Evolutionary conservation across 2,329 filamentous ascomycete genomes (phyloP), one percentile per base, ranked within the genome.

Genomic region (Ampelomyces quisqualis): DNA sequence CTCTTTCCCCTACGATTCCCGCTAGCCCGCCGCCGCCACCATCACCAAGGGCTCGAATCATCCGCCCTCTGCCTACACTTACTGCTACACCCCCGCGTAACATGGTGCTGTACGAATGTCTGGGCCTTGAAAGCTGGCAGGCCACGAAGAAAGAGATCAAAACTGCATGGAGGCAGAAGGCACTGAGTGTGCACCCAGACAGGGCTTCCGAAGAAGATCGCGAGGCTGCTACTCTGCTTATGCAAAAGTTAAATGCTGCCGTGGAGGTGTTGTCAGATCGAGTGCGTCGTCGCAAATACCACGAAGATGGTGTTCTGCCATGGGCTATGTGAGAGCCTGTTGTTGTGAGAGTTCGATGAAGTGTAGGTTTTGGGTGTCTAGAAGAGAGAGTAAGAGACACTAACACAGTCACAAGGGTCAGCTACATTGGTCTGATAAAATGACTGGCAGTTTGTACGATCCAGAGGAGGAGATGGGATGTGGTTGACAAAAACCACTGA

Each of bases 161-260:
- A 8, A 20, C 24, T 1, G 56, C 60, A 3, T 61, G 56, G 34
- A 45, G 40, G 19, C 49, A 37, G 15, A 38, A 45, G 2, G 52
- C 53, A 0, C 21, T 51, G 2, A 37, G 28, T 7, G 31, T 34
- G n/a, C 60, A 64, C 15, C 60, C 60, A 0, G 60, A 62, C 31
- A 56, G 47, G 28, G 55, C 44, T 1, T 7, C 38, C 1, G 44
- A 40, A 2, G 33, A 48, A 14, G 37, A 56, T 5, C 40, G 40
- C 10, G 44, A 42, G 10, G 24, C 18, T 6, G 57, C 60, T 1
- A 56, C 50, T 2, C 13, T 35, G 10, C 37, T 35, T 15, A 64
- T 64, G 60, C 48, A 58, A 42, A 42, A 45, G 10, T 40, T 62
- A 19, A 61, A 61, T 20, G 58, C 49, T 4, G 52, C 59, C 0